These are phyloP conservation scores for Corynespora cassiicola DNA, from an alignment of 2,329 filamentous ascomycete genomes.

Conservation along the genomic window DNA sequence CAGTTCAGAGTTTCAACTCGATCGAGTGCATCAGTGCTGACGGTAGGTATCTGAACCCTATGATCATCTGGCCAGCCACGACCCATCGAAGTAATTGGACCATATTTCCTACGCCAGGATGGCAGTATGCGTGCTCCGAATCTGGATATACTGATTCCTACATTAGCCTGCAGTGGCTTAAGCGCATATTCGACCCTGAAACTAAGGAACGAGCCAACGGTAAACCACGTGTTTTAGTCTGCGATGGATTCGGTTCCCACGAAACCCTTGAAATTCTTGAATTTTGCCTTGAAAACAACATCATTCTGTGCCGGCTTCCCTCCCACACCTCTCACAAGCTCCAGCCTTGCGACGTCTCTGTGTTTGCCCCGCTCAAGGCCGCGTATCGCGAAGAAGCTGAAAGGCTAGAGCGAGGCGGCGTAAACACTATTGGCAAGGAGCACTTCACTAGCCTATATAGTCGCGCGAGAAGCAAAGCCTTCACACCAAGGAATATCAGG, in stretches of 20 bases:
- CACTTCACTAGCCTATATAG: slow-evolving; percentile 25
- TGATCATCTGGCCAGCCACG: slow-evolving; percentile 22
- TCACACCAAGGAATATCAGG: slow-evolving; percentile 31
- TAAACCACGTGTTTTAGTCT: slow-evolving; percentile 38
- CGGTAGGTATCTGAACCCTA: slow-evolving; percentile 16
- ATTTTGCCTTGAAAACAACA: slow-evolving; percentile 41
- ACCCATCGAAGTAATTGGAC: slow-evolving; percentile 9
- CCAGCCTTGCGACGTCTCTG: slow-evolving; percentile 13
- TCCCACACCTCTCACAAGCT: slow-evolving; percentile 16
- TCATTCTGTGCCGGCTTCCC: slow-evolving; percentile 19
- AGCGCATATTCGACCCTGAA: slow-evolving; percentile 39
- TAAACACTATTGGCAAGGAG: slow-evolving; percentile 15
- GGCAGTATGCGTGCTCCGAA: slow-evolving; percentile 12
- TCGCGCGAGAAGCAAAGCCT: slow-evolving; percentile 19
- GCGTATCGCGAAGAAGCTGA: slow-evolving; percentile 17
- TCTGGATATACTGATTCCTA: slow-evolving; percentile 28
- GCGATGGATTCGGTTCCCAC: slow-evolving; percentile 43
- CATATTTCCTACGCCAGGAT: slow-evolving; percentile 18
- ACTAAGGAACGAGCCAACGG: slow-evolving; percentile 33
- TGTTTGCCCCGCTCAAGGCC: slow-evolving; percentile 12
- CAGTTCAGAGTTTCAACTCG: no score
- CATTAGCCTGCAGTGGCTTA: slow-evolving; percentile 43
- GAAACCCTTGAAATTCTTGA: slow-evolving; percentile 41
- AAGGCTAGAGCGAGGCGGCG: slow-evolving; percentile 9
- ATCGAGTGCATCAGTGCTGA: slow-evolving; percentile 15